Percentiles rank a stretch among this genome's conserved stretches.
Conservation (phyloP, 163 green algal genomes). For the Scenedesmus sp. region DNA sequence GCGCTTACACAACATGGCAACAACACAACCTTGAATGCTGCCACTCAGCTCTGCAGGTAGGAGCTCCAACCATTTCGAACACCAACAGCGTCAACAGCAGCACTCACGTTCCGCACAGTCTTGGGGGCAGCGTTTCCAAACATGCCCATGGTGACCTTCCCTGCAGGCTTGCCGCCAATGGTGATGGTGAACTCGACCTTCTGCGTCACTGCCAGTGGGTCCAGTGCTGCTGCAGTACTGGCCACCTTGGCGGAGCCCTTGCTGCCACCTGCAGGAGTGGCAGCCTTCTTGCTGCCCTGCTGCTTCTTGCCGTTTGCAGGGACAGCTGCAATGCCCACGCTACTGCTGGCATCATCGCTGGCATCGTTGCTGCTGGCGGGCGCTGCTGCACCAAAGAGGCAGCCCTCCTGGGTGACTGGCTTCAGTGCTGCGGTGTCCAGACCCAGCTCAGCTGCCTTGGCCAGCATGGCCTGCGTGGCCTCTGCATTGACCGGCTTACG, state of each 20-base stretch:
- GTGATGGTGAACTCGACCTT: slow-evolving; percentile 30
- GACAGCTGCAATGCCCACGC: neutral
- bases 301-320: neutral
- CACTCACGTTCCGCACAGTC: slow-evolving; percentile 52
- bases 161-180: slow-evolving; percentile 1
- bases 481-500: slow-evolving; percentile 47
- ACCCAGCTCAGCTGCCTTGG: slow-evolving; percentile 27
- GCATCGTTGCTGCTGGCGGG: neutral
- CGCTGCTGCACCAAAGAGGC: slow-evolving; percentile 40
- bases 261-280: neutral
- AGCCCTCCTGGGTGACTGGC: slow-evolving; percentile 55
- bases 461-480: slow-evolving; percentile 23
- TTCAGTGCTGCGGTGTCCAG: slow-evolving; percentile 53
- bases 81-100: neutral
- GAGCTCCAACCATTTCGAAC: too few relatives aligned
- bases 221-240: neutral
- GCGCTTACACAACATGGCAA: too few relatives aligned
- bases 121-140: slow-evolving; percentile 48
- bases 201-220: neutral
- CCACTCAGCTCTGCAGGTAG: too few relatives aligned
- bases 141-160: neutral
- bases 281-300: neutral
- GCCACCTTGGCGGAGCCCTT: neutral
- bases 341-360: neutral
- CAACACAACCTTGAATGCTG: too few relatives aligned